These are phyloP conservation scores for Rhizopogon roseolus DNA, from an alignment of 768 basidiomycete species.

Conservation along the genomic window DNA sequence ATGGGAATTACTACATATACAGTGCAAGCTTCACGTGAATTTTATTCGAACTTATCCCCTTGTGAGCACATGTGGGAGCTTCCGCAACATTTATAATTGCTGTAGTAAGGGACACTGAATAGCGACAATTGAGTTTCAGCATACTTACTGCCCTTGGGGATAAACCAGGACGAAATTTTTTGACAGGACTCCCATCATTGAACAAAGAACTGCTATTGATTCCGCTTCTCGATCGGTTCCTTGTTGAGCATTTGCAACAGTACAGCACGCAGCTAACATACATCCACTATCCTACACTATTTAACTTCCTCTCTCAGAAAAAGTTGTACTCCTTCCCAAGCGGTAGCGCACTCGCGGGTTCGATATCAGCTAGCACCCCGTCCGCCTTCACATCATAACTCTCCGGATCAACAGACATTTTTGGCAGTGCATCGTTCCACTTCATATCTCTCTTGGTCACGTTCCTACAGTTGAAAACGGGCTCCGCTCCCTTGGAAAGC, in stretches of 20 bases:
- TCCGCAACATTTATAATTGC: too few species aligned
- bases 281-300: background rate
- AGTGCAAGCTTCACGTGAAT: too few species aligned
- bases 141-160: too few species aligned
- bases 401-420: slow-evolving; percentile 90
- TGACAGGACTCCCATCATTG: too few species aligned
- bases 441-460: slow-evolving; percentile 91
- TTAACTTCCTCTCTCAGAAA: too few species aligned
- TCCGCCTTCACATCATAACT: slow-evolving; percentile 82
- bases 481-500: slow-evolving; percentile 65
- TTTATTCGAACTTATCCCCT: too few species aligned
- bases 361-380: slow-evolving; percentile 70
- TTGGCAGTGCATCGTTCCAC: slow-evolving; percentile 79
- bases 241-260: background rate
- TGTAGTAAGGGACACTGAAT: too few species aligned
- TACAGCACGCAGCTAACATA: slow-evolving; percentile 1
- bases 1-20: too few species aligned
- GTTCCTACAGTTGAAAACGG: slow-evolving; percentile 71
- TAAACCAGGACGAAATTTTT: too few species aligned
- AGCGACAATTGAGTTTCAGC: too few species aligned
- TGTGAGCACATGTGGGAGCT: too few species aligned
- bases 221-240: background rate
- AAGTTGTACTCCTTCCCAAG: slow-evolving; percentile 61
- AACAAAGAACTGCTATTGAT: too few species aligned
- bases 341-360: slow-evolving; percentile 65